Conservation (phyloP, 1,139 yeast genomes). For the Geotrichum aggregatum region DNA sequence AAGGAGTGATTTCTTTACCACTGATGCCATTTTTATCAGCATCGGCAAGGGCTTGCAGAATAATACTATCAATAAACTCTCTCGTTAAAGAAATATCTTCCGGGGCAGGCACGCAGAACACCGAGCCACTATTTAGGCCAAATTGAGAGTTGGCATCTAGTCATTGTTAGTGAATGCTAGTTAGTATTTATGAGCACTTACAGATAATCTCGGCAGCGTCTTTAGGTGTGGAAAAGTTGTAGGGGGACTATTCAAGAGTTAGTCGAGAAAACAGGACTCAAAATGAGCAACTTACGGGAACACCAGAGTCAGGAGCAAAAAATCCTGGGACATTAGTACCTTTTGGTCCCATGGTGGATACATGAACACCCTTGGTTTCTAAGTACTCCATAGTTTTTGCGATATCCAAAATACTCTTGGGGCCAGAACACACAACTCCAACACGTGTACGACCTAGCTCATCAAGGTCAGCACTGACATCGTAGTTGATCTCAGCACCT, state of each 20-base stretch:
- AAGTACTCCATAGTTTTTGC: conserved; percentile 77
- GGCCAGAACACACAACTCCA: conserved; percentile 88
- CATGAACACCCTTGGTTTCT: conserved; percentile 78
- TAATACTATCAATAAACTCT: conserved; percentile 51
- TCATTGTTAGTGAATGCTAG: conserved; percentile 13
- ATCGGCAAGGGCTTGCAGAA: conserved; percentile 53
- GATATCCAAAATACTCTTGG: conserved; percentile 79
- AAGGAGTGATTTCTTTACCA: conserved; percentile 82
- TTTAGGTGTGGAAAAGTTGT: conserved; percentile 48
- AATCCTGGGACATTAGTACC: conserved; percentile 77
- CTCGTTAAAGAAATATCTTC: conserved; percentile 55
- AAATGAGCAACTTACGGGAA: conserved; percentile 29
- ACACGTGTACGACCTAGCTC: conserved; percentile 81
- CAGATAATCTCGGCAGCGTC: conserved; percentile 63
- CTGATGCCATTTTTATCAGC: conserved; percentile 52
- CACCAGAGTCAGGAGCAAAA: conserved; percentile 72
- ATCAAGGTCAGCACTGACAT: conserved; percentile 80
- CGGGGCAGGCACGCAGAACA: conserved; percentile 85
- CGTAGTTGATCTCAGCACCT: conserved; percentile 71
- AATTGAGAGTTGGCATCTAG: conserved; percentile 47
- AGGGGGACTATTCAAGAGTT: conserved; percentile 49
- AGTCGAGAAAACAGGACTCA: background rate
- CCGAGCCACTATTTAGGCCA: conserved; percentile 59
- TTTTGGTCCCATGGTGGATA: conserved; percentile 45
- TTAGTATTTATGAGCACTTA: conserved; percentile 27